A percentile compares a stretch with the other conserved stretches of the same genome.
Evolutionary conservation across 495 filamentous ascomycete species (phyloP).

Genomic region (Tuber melanosporum): DNA sequence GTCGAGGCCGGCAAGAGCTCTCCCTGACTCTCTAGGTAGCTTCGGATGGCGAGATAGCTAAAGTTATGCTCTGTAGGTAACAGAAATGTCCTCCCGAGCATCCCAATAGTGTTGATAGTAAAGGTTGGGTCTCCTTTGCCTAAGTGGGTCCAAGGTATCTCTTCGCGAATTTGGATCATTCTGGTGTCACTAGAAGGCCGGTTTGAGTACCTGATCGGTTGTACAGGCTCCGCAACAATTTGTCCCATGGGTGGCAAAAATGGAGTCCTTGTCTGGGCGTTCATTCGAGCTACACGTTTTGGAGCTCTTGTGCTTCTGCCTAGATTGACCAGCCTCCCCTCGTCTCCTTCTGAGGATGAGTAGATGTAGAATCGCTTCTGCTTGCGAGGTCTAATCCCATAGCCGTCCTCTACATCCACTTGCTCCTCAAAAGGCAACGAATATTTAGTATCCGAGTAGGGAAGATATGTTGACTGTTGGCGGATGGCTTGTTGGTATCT

Average conservation of each 20-base stretch:
- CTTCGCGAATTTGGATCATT: background rate
- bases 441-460: too few relatives aligned
- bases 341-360: background rate
- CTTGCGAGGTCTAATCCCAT: background rate
- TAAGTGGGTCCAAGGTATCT: background rate
- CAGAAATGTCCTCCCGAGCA: background rate
- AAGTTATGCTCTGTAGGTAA: background rate
- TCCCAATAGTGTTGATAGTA: background rate
- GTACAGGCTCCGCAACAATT: background rate
- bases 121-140: background rate
- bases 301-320: background rate
- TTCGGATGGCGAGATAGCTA: background rate
- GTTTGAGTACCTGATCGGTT: background rate
- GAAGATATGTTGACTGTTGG: too few relatives aligned
- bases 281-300: constrained; percentile 2
- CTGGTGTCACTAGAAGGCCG: background rate
- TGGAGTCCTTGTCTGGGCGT: background rate
- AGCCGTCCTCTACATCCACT: background rate
- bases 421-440: background rate
- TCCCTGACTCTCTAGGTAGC: background rate
- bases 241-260: background rate
- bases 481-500: too few relatives aligned
- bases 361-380: background rate
- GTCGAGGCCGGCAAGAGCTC: background rate
- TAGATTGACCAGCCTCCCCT: background rate